These are phyloP conservation scores for Aspergillus asperescens DNA, from an alignment of 495 filamentous ascomycete species.

Conservation along the genomic window DNA sequence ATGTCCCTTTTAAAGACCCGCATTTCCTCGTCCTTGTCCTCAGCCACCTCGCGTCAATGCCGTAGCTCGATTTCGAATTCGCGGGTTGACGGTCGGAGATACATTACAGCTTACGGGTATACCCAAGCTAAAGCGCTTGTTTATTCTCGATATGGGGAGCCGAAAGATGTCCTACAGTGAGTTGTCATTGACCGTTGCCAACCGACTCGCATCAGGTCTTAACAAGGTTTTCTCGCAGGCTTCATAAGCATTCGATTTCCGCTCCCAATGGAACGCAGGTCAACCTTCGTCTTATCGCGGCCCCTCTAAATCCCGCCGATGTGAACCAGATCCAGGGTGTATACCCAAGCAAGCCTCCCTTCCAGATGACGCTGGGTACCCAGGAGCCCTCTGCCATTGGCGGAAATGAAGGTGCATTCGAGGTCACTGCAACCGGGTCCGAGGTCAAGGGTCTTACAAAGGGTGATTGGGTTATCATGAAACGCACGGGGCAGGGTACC, in stretches of 20 bases:
- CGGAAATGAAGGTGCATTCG: slow-evolving; percentile 91
- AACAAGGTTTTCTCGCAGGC: slow-evolving; percentile 30
- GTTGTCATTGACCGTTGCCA: slow-evolving; percentile 5
- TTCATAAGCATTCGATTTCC: slow-evolving; percentile 79
- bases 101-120: slow-evolving; percentile 83
- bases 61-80: slow-evolving; percentile 2
- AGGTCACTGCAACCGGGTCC: slow-evolving; percentile 64
- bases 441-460: slow-evolving; percentile 49
- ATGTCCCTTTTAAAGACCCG: slow-evolving; percentile 9
- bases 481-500: slow-evolving; percentile 72
- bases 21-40: slow-evolving; percentile 8
- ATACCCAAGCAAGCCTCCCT: slow-evolving; percentile 79
- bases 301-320: slow-evolving; percentile 94
- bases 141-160: slow-evolving; percentile 80
- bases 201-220: background rate
- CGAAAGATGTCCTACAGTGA: slow-evolving; percentile 70
- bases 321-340: slow-evolving; percentile 95
- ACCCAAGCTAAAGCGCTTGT: slow-evolving; percentile 91
- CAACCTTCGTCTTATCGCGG: slow-evolving; percentile 71
- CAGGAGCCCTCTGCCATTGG: slow-evolving; percentile 63
- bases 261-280: slow-evolving; percentile 57
- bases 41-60: slow-evolving; percentile 29
- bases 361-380: slow-evolving; percentile 70
- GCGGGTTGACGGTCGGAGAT: slow-evolving; percentile 22
- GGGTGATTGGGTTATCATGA: slow-evolving; percentile 93